Conservation (phyloP, 2,329 filamentous ascomycete species). For the Thielaviopsis cerberus region DNA sequence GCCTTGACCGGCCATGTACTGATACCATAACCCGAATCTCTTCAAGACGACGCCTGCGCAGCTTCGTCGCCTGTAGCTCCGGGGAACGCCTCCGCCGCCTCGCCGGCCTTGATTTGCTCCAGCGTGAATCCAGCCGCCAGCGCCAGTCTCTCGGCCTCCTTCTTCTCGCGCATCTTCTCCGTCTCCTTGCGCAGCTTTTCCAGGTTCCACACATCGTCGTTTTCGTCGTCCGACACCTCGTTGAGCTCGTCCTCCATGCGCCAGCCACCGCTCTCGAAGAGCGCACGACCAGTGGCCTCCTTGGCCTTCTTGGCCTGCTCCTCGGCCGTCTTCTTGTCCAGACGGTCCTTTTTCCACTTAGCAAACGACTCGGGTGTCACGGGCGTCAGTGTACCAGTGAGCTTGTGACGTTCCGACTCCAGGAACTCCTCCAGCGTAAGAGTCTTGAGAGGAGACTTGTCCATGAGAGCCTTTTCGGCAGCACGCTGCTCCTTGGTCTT, state of each 20-base stretch:
- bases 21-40: not conserved
- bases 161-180: conserved; percentile 51
- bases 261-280: conserved; percentile 97
- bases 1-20: not conserved
- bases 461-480: conserved; percentile 84
- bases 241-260: conserved; percentile 45
- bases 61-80: conserved; percentile 7
- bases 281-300: conserved; percentile 81
- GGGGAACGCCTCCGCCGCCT: conserved; percentile 9
- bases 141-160: conserved; percentile 48
- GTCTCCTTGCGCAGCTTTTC: conserved; percentile 72
- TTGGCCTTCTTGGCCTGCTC: conserved; percentile 78
- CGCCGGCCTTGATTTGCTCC: conserved; percentile 10
- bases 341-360: conserved; percentile 88
- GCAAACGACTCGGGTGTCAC: conserved; percentile 85
- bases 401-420: conserved; percentile 87
- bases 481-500: conserved; percentile 96
- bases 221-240: conserved; percentile 42
- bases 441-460: conserved; percentile 87
- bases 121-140: conserved; percentile 11
- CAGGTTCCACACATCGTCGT: conserved; percentile 51
- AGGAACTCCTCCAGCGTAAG: conserved; percentile 94
- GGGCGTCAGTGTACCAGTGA: conserved; percentile 77
- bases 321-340: conserved; percentile 91
- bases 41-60: not conserved